phyloP scores from a whole-genome alignment of 108 stramenopile species.

The Pseudonitzschia multiseries region DNA sequence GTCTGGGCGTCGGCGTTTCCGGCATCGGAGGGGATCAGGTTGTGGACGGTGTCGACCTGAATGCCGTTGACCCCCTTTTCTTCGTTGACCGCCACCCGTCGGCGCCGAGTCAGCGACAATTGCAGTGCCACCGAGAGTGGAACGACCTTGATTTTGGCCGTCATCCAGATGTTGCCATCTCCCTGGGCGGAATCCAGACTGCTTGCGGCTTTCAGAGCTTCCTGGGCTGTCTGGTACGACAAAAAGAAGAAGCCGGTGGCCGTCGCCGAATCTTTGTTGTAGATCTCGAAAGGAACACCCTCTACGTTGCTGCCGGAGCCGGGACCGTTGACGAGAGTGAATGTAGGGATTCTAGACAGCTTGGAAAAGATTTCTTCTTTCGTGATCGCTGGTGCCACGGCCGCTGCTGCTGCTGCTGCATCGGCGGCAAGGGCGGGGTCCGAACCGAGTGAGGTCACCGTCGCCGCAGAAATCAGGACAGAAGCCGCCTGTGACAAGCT shows the following conservation, averaged over 20 bases:
- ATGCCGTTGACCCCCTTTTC: slow-evolving; percentile 13
- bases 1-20: slow-evolving; percentile 28
- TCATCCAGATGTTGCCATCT: slow-evolving; percentile 23
- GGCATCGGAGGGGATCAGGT: slow-evolving; percentile 23
- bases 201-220: slow-evolving; percentile 27
- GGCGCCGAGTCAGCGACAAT: slow-evolving; percentile 21
- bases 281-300: slow-evolving; percentile 34
- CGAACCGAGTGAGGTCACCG: not conserved
- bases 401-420: not conserved
- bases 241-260: slow-evolving; percentile 39
- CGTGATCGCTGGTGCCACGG: not conserved
- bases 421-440: not conserved
- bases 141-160: slow-evolving; percentile 28
- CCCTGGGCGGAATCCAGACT: slow-evolving; percentile 18
- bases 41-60: slow-evolving; percentile 24
- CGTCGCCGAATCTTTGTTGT: slow-evolving; percentile 18
- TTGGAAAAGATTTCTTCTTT: slow-evolving; percentile 19
- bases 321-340: slow-evolving; percentile 20
- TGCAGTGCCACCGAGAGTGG: slow-evolving; percentile 33
- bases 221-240: slow-evolving; percentile 18
- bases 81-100: slow-evolving; percentile 30
- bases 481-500: not conserved
- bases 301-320: not conserved
- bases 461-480: not conserved
- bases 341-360: slow-evolving; percentile 22